These are phyloP conservation scores for Scheffersomyces stambukii DNA, from an alignment of 1,139 yeast genomes.

Conservation along the genomic window DNA sequence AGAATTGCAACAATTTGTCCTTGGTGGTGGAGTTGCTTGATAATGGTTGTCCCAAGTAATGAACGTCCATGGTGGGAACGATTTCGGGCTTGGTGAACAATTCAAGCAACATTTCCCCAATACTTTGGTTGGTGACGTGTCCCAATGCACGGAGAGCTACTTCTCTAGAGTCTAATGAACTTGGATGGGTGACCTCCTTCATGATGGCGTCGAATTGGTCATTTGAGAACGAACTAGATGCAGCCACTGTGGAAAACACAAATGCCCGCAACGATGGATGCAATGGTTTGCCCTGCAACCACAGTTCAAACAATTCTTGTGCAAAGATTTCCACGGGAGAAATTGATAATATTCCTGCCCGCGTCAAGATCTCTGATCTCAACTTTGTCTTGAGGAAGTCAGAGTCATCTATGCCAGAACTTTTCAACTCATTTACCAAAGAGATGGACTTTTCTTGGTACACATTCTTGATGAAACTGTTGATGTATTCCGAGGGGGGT, in stretches of 20 bases:
- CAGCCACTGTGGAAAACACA: slow-evolving; percentile 47
- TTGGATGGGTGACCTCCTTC: slow-evolving; percentile 50
- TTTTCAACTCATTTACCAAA: slow-evolving; percentile 28
- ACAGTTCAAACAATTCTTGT: slow-evolving; percentile 31
- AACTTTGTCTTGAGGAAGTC: slow-evolving; percentile 48
- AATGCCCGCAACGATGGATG: slow-evolving; percentile 52
- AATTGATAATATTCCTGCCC: slow-evolving; percentile 50
- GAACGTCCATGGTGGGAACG: slow-evolving; percentile 70
- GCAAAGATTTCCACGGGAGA: slow-evolving; percentile 49
- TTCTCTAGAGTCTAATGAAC: slow-evolving; percentile 65
- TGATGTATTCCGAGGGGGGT: slow-evolving; percentile 34
- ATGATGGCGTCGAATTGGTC: slow-evolving; percentile 46
- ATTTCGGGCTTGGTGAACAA: slow-evolving; percentile 36
- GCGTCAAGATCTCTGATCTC: slow-evolving; percentile 46
- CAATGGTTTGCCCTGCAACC: slow-evolving; percentile 28
- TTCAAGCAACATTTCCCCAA: slow-evolving; percentile 34
- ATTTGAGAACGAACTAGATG: slow-evolving; percentile 36
- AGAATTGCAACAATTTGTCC: slow-evolving; percentile 51
- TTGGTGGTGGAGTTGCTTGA: slow-evolving; percentile 49
- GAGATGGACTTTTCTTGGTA: slow-evolving; percentile 38
- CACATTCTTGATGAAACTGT: slow-evolving; percentile 36
- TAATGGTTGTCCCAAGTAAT: slow-evolving; percentile 51
- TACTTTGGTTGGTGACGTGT: slow-evolving; percentile 34
- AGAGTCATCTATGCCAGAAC: slow-evolving; percentile 25
- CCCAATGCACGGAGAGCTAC: slow-evolving; percentile 63